Evolutionary conservation across 176 grass and related monocot genomes (phyloP), one percentile per base, ranked within the genome.

Genomic region (Puya raimondii): DNA sequence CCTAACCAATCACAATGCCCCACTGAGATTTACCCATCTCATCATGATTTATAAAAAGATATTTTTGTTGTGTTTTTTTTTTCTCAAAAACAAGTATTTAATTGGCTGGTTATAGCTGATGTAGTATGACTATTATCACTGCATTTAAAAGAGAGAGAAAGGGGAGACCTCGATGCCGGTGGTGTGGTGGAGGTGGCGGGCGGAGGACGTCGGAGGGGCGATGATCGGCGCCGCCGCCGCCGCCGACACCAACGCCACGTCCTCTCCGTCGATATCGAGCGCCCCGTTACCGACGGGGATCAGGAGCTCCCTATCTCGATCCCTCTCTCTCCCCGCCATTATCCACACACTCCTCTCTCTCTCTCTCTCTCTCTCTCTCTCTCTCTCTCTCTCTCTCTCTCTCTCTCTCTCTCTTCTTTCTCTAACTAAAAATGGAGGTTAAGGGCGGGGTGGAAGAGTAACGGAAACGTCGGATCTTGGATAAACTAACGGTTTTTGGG

Each of bases 281-380:
- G 4, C 4, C 33, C 33, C 33, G 4, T 42, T 7, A 4, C 33
- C 72, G 57, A 79, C 82, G 50, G 73, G 70, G 57, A 73, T 69
- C 63, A 78, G 64, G 22, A 76, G 66, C 82, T 85, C 82, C 50
- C 58, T 65, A 48, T 84, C 82, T 48, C 70, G 48, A 8, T 80
- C 78, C 66, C 72, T 84, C 51, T 84, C 82, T 26, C 61, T 71
- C 8, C 56, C 75, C 50, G 80, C 73, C 73, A 82, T 73, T 58
- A 58, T 58, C 18, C 54, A 58, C 18, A 16, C 5, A 58, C 3
- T 16, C 54, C 15, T n/a, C 54, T 58, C 54, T 58, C 13, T 17
- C 18, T 16, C 4, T 56, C 53, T 14, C 10, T 54, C 9, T 26
- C 25, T 26, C 25, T 56, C 16, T 12, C 11, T 12, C 14, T 13